Conservation (phyloP, 495 filamentous ascomycete genomes). For the Annulohypoxylon nitens region DNA sequence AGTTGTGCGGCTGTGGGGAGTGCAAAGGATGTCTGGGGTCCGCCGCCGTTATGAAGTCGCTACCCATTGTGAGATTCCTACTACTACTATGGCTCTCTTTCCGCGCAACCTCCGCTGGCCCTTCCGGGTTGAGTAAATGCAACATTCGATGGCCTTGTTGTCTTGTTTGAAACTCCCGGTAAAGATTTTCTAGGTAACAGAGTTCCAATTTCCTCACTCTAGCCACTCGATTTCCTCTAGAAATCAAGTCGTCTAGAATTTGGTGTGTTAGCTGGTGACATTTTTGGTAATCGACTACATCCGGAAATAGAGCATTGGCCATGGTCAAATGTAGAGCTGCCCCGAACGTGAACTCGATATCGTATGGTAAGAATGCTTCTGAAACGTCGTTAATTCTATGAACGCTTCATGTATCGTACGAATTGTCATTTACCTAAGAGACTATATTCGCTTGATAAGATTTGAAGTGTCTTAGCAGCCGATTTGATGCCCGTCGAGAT, state of each 20-base stretch:
- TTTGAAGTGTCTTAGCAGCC: conserved; percentile 16
- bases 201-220: conserved; percentile 5
- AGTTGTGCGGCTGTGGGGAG: neutral
- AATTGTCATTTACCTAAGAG: neutral
- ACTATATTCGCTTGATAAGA: conserved; percentile 17
- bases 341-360: conserved; percentile 10
- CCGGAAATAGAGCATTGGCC: conserved; percentile 16
- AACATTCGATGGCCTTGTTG: conserved; percentile 16
- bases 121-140: conserved; percentile 4
- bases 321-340: conserved; percentile 16
- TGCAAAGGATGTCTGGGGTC: conserved; percentile 5
- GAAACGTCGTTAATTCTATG: neutral
- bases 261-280: conserved; percentile 8
- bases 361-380: conserved; percentile 20
- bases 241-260: conserved; percentile 4
- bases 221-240: conserved; percentile 15
- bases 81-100: neutral
- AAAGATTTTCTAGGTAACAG: neutral
- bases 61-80: neutral
- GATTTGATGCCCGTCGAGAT: conserved; percentile 17
- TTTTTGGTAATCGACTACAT: neutral
- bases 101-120: neutral
- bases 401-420: neutral
- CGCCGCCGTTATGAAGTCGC: neutral
- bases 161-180: conserved; percentile 7